These are phyloP conservation scores for Euryodendron excelsum DNA, from an alignment of 148 eudicot genomes.

Conservation along the genomic window DNA sequence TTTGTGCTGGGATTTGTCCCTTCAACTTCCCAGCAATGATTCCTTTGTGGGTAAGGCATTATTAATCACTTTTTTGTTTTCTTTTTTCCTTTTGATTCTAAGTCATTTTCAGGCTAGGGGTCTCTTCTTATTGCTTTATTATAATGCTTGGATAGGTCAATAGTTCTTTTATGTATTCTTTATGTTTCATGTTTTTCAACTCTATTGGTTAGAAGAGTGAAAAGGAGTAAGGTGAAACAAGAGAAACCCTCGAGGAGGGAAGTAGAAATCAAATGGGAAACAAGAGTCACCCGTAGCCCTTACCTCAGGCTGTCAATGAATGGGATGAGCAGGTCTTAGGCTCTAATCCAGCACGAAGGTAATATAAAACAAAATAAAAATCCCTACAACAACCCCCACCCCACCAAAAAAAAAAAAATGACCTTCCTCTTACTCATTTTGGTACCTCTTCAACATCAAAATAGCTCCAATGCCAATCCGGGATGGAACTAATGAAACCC, in stretches of 20 bases:
- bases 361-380: too few species aligned
- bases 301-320: too few species aligned
- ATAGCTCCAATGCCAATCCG: neutral
- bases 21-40: conserved; percentile 98
- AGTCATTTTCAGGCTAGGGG: too few species aligned
- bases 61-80: neutral
- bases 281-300: neutral
- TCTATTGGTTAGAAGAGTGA: too few species aligned
- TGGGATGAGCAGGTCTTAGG: too few species aligned
- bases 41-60: conserved; percentile 77
- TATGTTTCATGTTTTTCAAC: neutral
- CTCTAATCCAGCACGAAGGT: too few species aligned
- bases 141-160: too few species aligned
- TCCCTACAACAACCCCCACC: too few species aligned
- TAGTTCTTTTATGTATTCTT: neutral
- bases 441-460: neutral
- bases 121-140: neutral
- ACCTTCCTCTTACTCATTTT: neutral
- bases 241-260: neutral
- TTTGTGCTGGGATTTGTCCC: conserved; percentile 98
- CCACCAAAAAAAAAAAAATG: too few species aligned
- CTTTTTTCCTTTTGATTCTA: too few species aligned
- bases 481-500: neutral
- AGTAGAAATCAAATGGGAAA: neutral
- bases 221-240: too few species aligned